Evolutionary conservation across 1,284 basidiomycete genomes (phyloP).

Genomic region (Microbotryomycetes sp.): DNA sequence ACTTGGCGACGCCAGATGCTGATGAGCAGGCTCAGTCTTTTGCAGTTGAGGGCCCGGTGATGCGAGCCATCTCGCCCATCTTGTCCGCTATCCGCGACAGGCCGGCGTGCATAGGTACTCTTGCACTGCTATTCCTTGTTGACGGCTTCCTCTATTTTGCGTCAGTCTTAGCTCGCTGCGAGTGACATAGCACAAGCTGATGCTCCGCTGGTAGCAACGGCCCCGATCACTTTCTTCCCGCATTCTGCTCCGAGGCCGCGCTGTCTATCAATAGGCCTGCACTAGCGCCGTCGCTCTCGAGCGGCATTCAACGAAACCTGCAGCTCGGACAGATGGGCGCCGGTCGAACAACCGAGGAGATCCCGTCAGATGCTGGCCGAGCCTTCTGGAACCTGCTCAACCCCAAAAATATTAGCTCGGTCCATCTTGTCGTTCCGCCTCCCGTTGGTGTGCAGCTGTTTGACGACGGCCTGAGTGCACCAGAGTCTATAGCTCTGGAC

Average conservation of each 20-base stretch:
- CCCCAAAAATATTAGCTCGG: conserved; percentile 56
- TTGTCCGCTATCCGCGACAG: too few relatives aligned
- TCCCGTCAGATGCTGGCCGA: conserved; percentile 34
- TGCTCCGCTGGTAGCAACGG: conserved; percentile 28
- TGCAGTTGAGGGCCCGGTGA: too few relatives aligned
- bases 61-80: too few relatives aligned
- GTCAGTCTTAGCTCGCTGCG: background rate
- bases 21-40: background rate
- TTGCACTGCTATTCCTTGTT: conserved; percentile 38
- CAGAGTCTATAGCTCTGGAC: conserved; percentile 40
- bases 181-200: background rate
- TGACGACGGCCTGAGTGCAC: conserved; percentile 32
- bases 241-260: conserved; percentile 33
- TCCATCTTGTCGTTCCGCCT: conserved; percentile 73
- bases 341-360: conserved; percentile 1
- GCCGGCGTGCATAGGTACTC: conserved; percentile 24
- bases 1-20: background rate
- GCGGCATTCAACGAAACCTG: conserved; percentile 15
- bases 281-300: conserved; percentile 24
- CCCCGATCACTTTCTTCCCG: conserved; percentile 34
- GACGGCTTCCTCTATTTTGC: conserved; percentile 41
- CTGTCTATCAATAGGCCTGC: conserved; percentile 21
- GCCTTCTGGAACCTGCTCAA: conserved; percentile 72
- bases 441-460: conserved; percentile 48
- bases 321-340: conserved; percentile 25